Conservation (phyloP, 2,329 filamentous ascomycete genomes). For the Ascosphaera aggregata region DNA sequence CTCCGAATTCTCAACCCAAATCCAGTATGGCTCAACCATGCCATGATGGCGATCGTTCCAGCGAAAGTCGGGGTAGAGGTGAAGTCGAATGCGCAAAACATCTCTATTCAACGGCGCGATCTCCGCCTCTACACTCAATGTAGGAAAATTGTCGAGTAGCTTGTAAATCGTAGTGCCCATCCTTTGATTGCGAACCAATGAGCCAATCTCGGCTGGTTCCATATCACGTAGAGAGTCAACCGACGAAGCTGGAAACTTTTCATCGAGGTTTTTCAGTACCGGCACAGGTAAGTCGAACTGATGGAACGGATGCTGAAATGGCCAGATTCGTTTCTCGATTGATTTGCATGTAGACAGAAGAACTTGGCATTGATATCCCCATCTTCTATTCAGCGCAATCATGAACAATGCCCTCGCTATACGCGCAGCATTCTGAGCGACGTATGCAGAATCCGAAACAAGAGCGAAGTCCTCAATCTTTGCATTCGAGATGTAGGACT, state of each 20-base stretch:
- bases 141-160: constrained; percentile 77
- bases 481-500: constrained; percentile 76
- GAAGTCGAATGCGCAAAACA: constrained; percentile 75
- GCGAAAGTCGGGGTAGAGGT: constrained; percentile 65
- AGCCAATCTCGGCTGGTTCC: constrained; percentile 75
- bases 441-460: constrained; percentile 77
- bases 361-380: constrained; percentile 88
- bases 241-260: constrained; percentile 47
- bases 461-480: constrained; percentile 85
- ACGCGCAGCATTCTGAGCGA: constrained; percentile 83
- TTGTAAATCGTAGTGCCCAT: constrained; percentile 66
- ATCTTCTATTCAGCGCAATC: constrained; percentile 84
- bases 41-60: constrained; percentile 94
- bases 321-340: constrained; percentile 90
- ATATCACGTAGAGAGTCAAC: constrained; percentile 79
- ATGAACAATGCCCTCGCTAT: constrained; percentile 93
- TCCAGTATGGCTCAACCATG: constrained; percentile 87
- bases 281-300: constrained; percentile 81
- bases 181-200: constrained; percentile 69
- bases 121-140: constrained; percentile 70
- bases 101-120: constrained; percentile 91
- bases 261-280: constrained; percentile 61
- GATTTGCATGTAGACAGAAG: constrained; percentile 84
- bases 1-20: constrained; percentile 98
- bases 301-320: constrained; percentile 79